These are phyloP conservation scores for Quercus lobata DNA, from an alignment of 331 rosid species.

Conservation along the genomic window DNA sequence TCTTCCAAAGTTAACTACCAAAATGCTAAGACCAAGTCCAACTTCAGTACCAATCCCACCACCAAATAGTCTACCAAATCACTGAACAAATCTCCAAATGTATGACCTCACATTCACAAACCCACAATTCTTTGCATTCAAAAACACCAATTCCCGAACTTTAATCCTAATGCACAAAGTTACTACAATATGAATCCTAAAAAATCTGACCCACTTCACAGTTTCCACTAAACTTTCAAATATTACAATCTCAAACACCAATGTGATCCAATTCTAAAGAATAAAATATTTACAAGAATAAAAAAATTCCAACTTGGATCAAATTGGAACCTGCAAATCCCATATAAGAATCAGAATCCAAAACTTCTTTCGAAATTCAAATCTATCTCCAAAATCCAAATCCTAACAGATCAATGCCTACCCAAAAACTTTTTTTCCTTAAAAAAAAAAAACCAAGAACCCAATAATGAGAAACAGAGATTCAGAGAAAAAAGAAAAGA, in stretches of 20 bases:
- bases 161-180: conserved; percentile 23
- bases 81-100: conserved; percentile 1
- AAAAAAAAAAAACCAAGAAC: neutral
- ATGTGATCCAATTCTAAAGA: conserved; percentile 6
- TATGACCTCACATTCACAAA: conserved; percentile 11
- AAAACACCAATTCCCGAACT: conserved; percentile 8
- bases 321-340: neutral
- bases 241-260: conserved; percentile 5
- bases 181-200: neutral
- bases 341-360: neutral
- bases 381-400: neutral
- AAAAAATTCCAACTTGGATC: neutral
- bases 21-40: conserved; percentile 3
- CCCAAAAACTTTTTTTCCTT: neutral
- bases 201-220: neutral
- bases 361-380: neutral
- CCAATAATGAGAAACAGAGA: neutral
- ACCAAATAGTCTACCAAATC: conserved; percentile 9
- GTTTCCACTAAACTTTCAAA: neutral
- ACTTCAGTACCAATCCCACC: conserved; percentile 10
- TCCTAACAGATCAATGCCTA: neutral
- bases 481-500: neutral
- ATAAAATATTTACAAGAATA: neutral
- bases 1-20: conserved; percentile 11
- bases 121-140: conserved; percentile 8